phyloP scores from a whole-genome alignment of 768 basidiomycete species.

The Kwoniella shandongensis region DNA sequence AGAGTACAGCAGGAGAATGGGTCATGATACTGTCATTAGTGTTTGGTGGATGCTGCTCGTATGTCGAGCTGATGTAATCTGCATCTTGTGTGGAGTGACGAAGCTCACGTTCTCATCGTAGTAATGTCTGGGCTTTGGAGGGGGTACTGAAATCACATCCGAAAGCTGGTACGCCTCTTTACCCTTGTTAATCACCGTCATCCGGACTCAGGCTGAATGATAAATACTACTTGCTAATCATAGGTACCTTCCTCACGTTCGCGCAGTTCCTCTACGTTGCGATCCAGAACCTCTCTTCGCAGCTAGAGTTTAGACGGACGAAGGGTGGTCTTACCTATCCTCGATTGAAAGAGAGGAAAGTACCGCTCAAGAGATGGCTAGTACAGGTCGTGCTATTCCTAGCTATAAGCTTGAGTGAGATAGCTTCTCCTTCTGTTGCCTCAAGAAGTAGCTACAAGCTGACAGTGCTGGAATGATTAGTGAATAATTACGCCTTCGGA shows the following conservation, averaged over 20 bases:
- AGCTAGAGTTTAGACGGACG: slow-evolving; percentile 59
- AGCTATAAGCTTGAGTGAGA: slow-evolving; percentile 61
- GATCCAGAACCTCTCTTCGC: slow-evolving; percentile 65
- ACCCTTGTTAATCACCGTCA: not conserved
- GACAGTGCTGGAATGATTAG: slow-evolving; percentile 23
- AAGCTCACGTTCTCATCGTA: slow-evolving; percentile 9
- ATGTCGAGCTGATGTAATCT: slow-evolving; percentile 7
- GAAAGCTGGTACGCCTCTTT: slow-evolving; percentile 61
- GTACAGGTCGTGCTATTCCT: slow-evolving; percentile 70
- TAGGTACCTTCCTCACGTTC: slow-evolving; percentile 80
- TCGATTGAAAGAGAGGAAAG: slow-evolving; percentile 61
- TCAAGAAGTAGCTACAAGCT: not conserved
- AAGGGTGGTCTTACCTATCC: slow-evolving; percentile 1
- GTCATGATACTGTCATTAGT: slow-evolving; percentile 64
- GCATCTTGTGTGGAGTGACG: not conserved
- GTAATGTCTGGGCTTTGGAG: slow-evolving; percentile 75
- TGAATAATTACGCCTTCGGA: slow-evolving; percentile 79
- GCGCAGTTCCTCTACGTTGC: slow-evolving; percentile 80
- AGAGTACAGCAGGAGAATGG: slow-evolving; percentile 58
- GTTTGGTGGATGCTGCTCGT: slow-evolving; percentile 80
- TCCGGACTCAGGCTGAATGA: not conserved
- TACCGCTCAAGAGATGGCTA: slow-evolving; percentile 69
- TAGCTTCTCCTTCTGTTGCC: slow-evolving; percentile 5
- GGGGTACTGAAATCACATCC: slow-evolving; percentile 69
- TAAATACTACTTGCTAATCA: not conserved